Base-by-base conservation (phyloP, 176 grass and related monocot genomes). In the Rhynchospora tenuis region DNA sequence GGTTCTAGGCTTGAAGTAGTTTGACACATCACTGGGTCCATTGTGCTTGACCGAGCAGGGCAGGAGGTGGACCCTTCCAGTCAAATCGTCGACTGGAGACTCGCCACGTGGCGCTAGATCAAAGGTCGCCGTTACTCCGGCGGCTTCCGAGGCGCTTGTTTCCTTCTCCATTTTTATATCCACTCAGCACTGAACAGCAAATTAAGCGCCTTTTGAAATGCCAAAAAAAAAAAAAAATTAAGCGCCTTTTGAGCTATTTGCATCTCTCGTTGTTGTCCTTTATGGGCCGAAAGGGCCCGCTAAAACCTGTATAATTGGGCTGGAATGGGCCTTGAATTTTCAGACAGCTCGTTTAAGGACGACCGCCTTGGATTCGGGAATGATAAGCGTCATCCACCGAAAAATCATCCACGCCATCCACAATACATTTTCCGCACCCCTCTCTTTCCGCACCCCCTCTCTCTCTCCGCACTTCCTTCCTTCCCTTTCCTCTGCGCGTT, bases 1-100 rank as follows among this genome's bases (percentile, higher is more conserved):
- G 61, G 80, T 84, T 87, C 84, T 91, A 74, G 92, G 95, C 56
- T 91, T 97, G 87, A 97, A 97, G 78, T 97, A 97, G 69, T 94
- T 78, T 28, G 90, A 94, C 9, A 97, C 90, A 14, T 92, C 64
- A 81, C 86, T 84, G 60, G 52, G 80, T 28, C 90, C 90, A 66
- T 89, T 86, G 47, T 88, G 87, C 84, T 80, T 97, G 77, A 97
- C 83, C 64, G 90, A 88, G 86, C 95, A 97, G 78, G 95, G 95
- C 0, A 97, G 90, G 73, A 94, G 92, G 66, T 98, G 95, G 65
- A 89, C 90, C 33, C 78, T 22, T 45, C 74, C 79, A 9, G 85
- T 85, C 28, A 94, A 90, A 83, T 94, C 87, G 0, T 47, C 68
- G 1, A 83, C 64, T 9, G 63, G 55, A 7, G 28, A 65, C 26